Conservation (phyloP, 2,329 filamentous ascomycete species). For the Aspergillus ochraceoroseus region DNA sequence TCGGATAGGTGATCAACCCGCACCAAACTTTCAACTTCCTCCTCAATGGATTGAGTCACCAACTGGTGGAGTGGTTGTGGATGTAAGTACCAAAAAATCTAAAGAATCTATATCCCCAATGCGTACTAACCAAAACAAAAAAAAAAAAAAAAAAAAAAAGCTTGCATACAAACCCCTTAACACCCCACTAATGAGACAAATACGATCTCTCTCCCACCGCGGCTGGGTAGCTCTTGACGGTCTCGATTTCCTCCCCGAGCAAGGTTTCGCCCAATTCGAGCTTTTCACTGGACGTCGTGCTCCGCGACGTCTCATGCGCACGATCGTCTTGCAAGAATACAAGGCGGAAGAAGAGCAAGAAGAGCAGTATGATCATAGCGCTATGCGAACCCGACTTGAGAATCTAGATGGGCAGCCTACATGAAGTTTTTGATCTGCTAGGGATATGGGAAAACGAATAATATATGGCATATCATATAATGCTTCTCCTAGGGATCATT, state of each 20-base stretch:
- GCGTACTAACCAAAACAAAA: neutral
- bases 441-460: neutral
- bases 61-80: slow-evolving; percentile 40
- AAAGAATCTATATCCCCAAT: too few relatives aligned
- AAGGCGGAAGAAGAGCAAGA: slow-evolving; percentile 30
- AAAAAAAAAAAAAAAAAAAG: slow-evolving; percentile 18
- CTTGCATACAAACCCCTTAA: slow-evolving; percentile 41
- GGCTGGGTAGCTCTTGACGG: slow-evolving; percentile 41
- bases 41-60: slow-evolving; percentile 38
- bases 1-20: slow-evolving; percentile 34
- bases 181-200: slow-evolving; percentile 36
- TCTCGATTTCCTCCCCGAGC: slow-evolving; percentile 39
- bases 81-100: slow-evolving; percentile 27
- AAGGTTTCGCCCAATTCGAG: slow-evolving; percentile 41
- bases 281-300: slow-evolving; percentile 39
- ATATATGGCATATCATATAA: neutral
- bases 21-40: slow-evolving; percentile 35
- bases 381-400: slow-evolving; percentile 30
- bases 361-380: slow-evolving; percentile 28
- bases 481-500: too few relatives aligned
- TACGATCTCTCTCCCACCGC: slow-evolving; percentile 34
- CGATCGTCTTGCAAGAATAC: slow-evolving; percentile 35
- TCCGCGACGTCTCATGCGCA: slow-evolving; percentile 37
- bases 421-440: slow-evolving; percentile 23
- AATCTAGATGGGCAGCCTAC: slow-evolving; percentile 33